phyloP scores from a whole-genome alignment of 2,329 filamentous ascomycete species.

The Orbilia quercus region DNA sequence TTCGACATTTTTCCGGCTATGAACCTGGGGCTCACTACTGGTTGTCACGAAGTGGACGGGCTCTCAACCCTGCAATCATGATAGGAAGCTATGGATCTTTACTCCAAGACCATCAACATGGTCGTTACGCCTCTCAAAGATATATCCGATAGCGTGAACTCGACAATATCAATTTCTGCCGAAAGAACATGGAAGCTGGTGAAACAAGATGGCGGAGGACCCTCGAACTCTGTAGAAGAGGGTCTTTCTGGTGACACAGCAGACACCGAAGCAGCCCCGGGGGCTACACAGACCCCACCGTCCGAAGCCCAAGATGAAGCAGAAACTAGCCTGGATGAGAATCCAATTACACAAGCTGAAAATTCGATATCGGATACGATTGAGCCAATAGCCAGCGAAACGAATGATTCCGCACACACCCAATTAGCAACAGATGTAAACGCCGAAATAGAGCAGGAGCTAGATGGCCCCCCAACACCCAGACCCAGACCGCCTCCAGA shows the following conservation, averaged over 20 bases:
- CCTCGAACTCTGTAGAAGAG: slow-evolving; percentile 18
- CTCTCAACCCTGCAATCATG: slow-evolving; percentile 47
- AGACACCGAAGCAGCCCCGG: slow-evolving; percentile 17
- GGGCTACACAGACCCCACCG: background rate
- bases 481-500: slow-evolving; percentile 17
- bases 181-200: slow-evolving; percentile 54
- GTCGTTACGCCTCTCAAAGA: slow-evolving; percentile 55
- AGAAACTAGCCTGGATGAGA: background rate
- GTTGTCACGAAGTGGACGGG: slow-evolving; percentile 30
- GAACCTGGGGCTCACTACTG: slow-evolving; percentile 20
- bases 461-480: slow-evolving; percentile 40
- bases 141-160: slow-evolving; percentile 56
- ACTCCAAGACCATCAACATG: slow-evolving; percentile 56
- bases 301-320: slow-evolving; percentile 11
- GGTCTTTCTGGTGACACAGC: slow-evolving; percentile 29
- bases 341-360: background rate
- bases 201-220: slow-evolving; percentile 24
- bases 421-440: slow-evolving; percentile 7
- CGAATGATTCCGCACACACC: background rate
- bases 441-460: slow-evolving; percentile 29
- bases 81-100: slow-evolving; percentile 54
- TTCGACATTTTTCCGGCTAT: slow-evolving; percentile 23
- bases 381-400: background rate
- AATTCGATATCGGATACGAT: background rate
- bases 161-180: slow-evolving; percentile 51